Evolutionary conservation across 768 basidiomycete species (phyloP), one percentile per base, ranked within the genome.

Genomic region (Galerina marginata): DNA sequence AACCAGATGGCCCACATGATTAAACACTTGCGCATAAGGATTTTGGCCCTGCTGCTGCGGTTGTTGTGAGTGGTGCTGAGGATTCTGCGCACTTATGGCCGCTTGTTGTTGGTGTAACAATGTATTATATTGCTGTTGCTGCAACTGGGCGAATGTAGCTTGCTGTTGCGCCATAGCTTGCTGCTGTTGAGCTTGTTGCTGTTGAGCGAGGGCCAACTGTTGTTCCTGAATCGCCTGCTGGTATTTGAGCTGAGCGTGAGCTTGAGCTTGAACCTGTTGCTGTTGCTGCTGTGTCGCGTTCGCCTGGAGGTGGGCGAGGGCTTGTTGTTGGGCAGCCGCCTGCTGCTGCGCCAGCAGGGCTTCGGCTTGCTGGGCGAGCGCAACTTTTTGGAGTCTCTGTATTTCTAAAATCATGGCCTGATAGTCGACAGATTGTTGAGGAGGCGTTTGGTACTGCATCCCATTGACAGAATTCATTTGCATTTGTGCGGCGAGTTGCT

Each of bases 331-430:
- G 0, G 60, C 51, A 25, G 62, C 42, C 38, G 45, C 40, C n/a
- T 39, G 56, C 36, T 60, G 59, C 26, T 59, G 47, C 20, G 37
- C 23, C 26, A 58, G 49, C n/a, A 50, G 43, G 2, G 54, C 54
- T 11, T 38, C 36, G 5, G 39, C 49, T 53, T 64, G 62, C 48
- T 55, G 53, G n/a, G 48, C 46, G 15, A 55, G 42, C 10, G 58
- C 44, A 16, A 57, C 39, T 25, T 59, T 53, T 42, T 67, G 63
- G 16, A 71, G 26, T 26, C 63, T 62, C 44, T 67, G 63, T 11
- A 69, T 60, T 42, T 71, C 69, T 3, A 58, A 62, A 14, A 70
- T 69, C 49, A 73, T 55, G 14, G 63, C 60, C 52, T 54, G 53
- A 56, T 68, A 70, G 45, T 72, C 62, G 23, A 68, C 56, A 29